Conservation (phyloP, 106 monocot genomes). For the Cymbidium sinense region DNA sequence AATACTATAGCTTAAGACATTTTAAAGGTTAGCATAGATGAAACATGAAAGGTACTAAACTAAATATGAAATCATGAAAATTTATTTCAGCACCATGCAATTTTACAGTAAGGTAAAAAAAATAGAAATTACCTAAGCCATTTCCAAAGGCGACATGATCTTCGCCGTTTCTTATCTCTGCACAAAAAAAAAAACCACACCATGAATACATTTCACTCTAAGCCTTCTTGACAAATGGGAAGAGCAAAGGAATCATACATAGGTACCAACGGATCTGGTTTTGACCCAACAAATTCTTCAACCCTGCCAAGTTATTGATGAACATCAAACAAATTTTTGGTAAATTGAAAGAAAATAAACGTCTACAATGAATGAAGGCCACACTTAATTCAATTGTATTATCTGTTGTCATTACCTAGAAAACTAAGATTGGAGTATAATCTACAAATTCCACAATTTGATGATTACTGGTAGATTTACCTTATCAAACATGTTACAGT, state of each 20-base stretch:
- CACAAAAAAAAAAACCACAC: neutral
- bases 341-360: neutral
- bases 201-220: neutral
- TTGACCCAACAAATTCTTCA: constrained; percentile 56
- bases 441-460: neutral
- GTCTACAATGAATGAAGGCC: neutral
- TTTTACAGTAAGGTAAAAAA: neutral
- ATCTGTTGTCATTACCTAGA: neutral
- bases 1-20: no score
- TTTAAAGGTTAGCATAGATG: no score
- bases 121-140: constrained; percentile 51
- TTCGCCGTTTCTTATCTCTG: constrained; percentile 44
- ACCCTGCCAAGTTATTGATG: constrained; percentile 35
- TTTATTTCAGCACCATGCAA: neutral
- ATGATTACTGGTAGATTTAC: neutral
- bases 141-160: constrained; percentile 40
- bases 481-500: neutral
- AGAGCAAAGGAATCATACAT: constrained; percentile 41
- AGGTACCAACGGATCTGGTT: constrained; percentile 63
- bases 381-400: neutral
- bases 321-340: neutral
- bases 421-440: neutral
- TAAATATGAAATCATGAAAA: neutral
- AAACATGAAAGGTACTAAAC: neutral
- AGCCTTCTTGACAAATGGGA: neutral